phyloP scores from a whole-genome alignment of 1,284 basidiomycete genomes.

The Cutaneotrichosporon daszewskae region DNA sequence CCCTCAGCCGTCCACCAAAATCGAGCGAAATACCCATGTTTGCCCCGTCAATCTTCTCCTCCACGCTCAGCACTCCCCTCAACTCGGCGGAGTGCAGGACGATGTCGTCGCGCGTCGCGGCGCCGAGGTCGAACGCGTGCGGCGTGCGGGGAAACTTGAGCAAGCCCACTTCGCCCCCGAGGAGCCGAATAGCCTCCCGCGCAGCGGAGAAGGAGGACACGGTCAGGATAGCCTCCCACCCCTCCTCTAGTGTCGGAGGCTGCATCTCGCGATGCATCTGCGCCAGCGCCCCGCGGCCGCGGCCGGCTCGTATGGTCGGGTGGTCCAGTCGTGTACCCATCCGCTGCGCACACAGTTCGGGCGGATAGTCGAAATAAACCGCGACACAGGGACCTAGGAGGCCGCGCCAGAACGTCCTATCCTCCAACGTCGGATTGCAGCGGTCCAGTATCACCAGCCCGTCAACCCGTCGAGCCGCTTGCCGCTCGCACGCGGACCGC shows the following conservation, averaged over 20 bases:
- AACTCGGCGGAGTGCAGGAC: constrained; percentile 22
- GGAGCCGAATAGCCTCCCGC: constrained; percentile 50
- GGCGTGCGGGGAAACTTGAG: constrained; percentile 60
- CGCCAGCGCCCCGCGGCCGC: constrained; percentile 55
- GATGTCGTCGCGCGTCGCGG: constrained; percentile 55
- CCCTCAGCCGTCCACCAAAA: constrained; percentile 50
- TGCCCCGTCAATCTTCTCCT: constrained; percentile 62
- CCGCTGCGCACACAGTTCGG: constrained; percentile 53
- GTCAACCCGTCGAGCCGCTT: neutral
- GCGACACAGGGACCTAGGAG: constrained; percentile 53
- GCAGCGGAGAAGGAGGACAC: constrained; percentile 42
- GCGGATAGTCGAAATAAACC: constrained; percentile 57
- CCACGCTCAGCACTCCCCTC: constrained; percentile 50
- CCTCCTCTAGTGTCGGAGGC: constrained; percentile 52
- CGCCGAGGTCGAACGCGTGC: constrained; percentile 57
- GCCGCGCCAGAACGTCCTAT: constrained; percentile 53
- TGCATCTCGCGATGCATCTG: constrained; percentile 54
- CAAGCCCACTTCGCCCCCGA: constrained; percentile 50
- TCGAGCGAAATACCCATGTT: constrained; percentile 62
- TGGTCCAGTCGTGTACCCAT: constrained; percentile 57
- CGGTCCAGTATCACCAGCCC: constrained; percentile 54
- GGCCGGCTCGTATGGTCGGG: constrained; percentile 57
- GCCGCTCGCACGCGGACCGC: constrained; percentile 51
- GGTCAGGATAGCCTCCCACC: constrained; percentile 51
- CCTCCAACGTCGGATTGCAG: constrained; percentile 54